phyloP scores from a whole-genome alignment of 768 basidiomycete species.

The Melanogaster broomeanus region DNA sequence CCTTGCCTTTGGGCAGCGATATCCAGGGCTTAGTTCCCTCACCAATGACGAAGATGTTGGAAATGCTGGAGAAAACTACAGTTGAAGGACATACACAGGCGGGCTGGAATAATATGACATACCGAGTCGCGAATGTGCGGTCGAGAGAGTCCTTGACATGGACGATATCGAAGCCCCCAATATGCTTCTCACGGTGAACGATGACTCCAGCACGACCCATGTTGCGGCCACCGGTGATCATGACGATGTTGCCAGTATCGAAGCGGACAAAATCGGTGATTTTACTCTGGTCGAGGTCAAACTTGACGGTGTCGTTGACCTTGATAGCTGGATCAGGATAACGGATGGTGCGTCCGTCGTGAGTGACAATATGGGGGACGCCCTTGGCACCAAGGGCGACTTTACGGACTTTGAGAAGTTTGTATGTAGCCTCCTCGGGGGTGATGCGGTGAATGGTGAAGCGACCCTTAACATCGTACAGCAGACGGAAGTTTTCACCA shows the following conservation, averaged over 20 bases:
- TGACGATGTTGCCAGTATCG: constrained; percentile 95
- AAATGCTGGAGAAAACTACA: constrained; percentile 55
- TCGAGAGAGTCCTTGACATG: constrained; percentile 96
- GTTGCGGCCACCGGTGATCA: constrained; percentile 99
- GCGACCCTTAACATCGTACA: constrained; percentile 99
- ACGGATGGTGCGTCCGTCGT: constrained; percentile 99
- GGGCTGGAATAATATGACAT: constrained; percentile 27
- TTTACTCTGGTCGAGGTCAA: constrained; percentile 93
- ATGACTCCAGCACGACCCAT: constrained; percentile 98
- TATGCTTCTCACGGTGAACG: constrained; percentile 94
- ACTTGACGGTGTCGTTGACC: constrained; percentile 98
- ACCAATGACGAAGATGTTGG: constrained; percentile 98
- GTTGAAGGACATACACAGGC: background rate
- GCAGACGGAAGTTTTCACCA: constrained; percentile 97
- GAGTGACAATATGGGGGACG: constrained; percentile 96
- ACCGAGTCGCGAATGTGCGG: constrained; percentile 97
- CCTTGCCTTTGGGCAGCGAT: constrained; percentile 97
- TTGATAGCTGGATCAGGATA: constrained; percentile 96
- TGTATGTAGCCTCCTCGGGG: constrained; percentile 94
- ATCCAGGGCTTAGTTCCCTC: constrained; percentile 95
- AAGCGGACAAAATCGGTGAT: constrained; percentile 93
- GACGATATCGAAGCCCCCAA: constrained; percentile 98
- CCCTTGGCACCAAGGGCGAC: constrained; percentile 91
- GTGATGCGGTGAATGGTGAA: constrained; percentile 99
- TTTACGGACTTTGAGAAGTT: constrained; percentile 92